These are phyloP conservation scores for Phascolomyces articulosus DNA, from an alignment of 371 early-diverging fungal species.

Conservation along the genomic window DNA sequence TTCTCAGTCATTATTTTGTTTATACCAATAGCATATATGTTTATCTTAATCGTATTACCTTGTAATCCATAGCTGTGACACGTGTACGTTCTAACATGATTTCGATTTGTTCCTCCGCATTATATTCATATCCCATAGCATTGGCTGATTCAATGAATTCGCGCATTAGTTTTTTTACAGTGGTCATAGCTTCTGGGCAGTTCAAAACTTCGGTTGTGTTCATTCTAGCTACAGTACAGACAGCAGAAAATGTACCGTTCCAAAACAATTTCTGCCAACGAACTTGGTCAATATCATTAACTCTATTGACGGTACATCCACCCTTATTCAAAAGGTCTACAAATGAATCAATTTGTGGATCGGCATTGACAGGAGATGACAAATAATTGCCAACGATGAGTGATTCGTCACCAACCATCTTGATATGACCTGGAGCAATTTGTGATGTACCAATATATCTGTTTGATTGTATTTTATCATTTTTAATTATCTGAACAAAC, in stretches of 20 bases:
- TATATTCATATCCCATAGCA: constrained; percentile 49
- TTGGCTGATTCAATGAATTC: constrained; percentile 68
- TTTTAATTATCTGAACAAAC: not conserved
- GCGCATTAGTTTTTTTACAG: constrained; percentile 57
- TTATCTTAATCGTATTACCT: constrained; percentile 14
- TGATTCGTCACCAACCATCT: constrained; percentile 38
- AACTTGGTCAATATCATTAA: constrained; percentile 66
- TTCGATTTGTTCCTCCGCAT: constrained; percentile 45
- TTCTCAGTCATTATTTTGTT: not conserved
- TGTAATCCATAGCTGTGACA: constrained; percentile 54
- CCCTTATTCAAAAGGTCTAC: constrained; percentile 50
- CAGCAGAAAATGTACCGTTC: constrained; percentile 82
- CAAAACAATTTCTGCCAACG: constrained; percentile 89
- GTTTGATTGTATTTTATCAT: not conserved
- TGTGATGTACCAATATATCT: constrained; percentile 72
- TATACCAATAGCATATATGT: too few species aligned
- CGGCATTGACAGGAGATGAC: constrained; percentile 26
- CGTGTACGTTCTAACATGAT: constrained; percentile 51
- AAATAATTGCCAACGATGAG: constrained; percentile 38
- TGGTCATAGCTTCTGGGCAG: constrained; percentile 49
- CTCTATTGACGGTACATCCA: constrained; percentile 48
- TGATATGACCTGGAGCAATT: constrained; percentile 60
- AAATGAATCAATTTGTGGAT: constrained; percentile 31
- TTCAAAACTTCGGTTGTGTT: constrained; percentile 64
- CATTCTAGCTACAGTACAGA: constrained; percentile 71